Base-by-base conservation (phyloP, 768 basidiomycete genomes). In the Rickenella mellea region DNA sequence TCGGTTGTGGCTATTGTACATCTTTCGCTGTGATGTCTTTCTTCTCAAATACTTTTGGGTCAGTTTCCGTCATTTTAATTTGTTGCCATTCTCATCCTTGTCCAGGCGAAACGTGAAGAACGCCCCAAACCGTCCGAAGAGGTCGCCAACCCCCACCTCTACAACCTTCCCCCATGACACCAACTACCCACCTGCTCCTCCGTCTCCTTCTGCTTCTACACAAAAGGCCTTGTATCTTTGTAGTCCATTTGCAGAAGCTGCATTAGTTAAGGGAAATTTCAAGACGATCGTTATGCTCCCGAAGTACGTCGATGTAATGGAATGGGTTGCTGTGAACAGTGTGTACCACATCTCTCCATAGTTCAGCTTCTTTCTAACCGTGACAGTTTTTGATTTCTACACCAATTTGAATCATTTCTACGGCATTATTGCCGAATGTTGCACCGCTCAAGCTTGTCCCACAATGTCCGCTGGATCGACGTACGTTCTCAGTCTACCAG, bases 241-340 rank as follows among this genome's bases (percentile, higher is more conserved):
- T 61, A 85, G 86, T 41, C 93, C 93, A 3, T 98, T 98, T 60
- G 89, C 86, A 42, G 92, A 94, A 52, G 84, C 91, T 2, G 90
- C 94, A 0, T 73, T 98, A 32, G 93, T 98, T 45, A 97, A 94
- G 61, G 94, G 94, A 19, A 96, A 92, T 63, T 97, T 96, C 70
- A 97, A 94, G 68, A 96, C 92, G 3, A 97, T 98, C 54, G 92
- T 97, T 44, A 85, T 91, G 64, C 73, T 91, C 41, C 94, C 94
- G 6, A 96, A 94, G 60, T 96, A 93, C 52, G 83, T 88, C 22
- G 90, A 94, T 57, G 81, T 89, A 44, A 93, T 90, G 74, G 92
- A 96, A 58, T 96, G 92, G 92, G 92, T 94, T 22, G 92, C 91
- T 9, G 84, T 91, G 31, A 94, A 94, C 55, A 77, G 92, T 94